Evolutionary conservation across 495 filamentous ascomycete species (phyloP), one percentile per base, ranked within the genome.

Genomic region (Echria macrotheca): DNA sequence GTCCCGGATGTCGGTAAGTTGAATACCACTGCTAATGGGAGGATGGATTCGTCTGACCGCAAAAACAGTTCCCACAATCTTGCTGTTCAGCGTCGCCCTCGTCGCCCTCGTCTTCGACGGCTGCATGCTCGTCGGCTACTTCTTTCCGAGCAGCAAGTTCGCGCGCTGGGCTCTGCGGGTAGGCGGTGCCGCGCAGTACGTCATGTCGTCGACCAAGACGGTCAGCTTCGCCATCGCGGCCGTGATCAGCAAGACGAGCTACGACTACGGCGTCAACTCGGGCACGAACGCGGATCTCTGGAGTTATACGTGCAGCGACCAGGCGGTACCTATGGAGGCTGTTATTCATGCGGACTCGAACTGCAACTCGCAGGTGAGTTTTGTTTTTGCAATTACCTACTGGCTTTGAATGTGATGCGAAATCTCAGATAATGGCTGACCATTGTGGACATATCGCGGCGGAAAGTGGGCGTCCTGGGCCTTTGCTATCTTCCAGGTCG

Each of bases 61-160:
- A n/a, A n/a, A n/a, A n/a, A n/a, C n/a, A n/a, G n/a, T 38, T 11
- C 52, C 52, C 6, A 54, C 52, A 4, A 24, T 54, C 15, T 38
- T 54, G 32, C 41, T 54, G 17, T 41, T 54, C 40, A 45, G 26
- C 46, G 46, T 54, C 15, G 46, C 52, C 32, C 5, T 45, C 24
- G 38, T 32, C 24, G 52, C 52, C 31, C 24, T 49, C 21, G 24
- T 49, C 23, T 54, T 54, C 32, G 52, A 54, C 46, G 10, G 25
- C 21, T 44, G 45, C 46, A 44, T 54, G 40, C 2, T 54, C 5
- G 3, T 54, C 18, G 52, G 39, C 10, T 49, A 45, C 41, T 12
- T 39, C 17, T 10, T n/a, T 12, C 45, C 46, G 2, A 10, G 15
- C 21, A 37, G 24, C 9, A 40, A 40, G 36, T 18, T 37, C 23